These are phyloP conservation scores for Boletus albobrunnescens DNA, from an alignment of 1,284 basidiomycete species.

Conservation along the genomic window DNA sequence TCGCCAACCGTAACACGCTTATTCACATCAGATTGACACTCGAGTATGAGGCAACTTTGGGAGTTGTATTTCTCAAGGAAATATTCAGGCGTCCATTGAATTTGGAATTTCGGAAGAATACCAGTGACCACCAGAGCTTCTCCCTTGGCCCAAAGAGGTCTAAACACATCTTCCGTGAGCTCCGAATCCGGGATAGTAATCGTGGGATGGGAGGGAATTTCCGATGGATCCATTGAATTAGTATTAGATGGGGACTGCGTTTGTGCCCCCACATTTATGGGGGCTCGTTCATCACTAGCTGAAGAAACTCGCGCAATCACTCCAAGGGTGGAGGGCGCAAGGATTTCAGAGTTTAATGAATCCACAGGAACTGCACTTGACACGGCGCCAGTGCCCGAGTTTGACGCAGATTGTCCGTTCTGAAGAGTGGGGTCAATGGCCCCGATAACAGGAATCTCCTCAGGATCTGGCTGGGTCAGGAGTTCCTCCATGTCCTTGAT, in stretches of 20 bases:
- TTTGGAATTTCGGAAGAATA: slow-evolving; percentile 55
- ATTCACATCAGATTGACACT: slow-evolving; percentile 72
- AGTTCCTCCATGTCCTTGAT: slow-evolving; percentile 65
- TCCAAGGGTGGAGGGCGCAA: slow-evolving; percentile 1
- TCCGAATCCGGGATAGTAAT: slow-evolving; percentile 46
- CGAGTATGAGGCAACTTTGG: slow-evolving; percentile 70
- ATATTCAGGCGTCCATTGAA: slow-evolving; percentile 78
- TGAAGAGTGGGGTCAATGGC: slow-evolving; percentile 27
- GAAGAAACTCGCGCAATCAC: slow-evolving; percentile 13
- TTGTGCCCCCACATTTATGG: slow-evolving; percentile 2
- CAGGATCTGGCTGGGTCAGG: slow-evolving; percentile 34
- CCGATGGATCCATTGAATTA: slow-evolving; percentile 16
- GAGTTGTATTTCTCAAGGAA: slow-evolving; percentile 69
- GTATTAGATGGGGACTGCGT: slow-evolving; percentile 17
- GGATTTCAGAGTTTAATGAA: slow-evolving; percentile 7
- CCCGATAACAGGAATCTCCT: slow-evolving; percentile 19
- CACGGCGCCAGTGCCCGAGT: slow-evolving; percentile 1
- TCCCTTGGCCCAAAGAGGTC: slow-evolving; percentile 66
- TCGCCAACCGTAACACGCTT: slow-evolving; percentile 62
- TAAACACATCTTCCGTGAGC: slow-evolving; percentile 62
- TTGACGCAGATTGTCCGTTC: slow-evolving; percentile 9
- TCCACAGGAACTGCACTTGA: slow-evolving; percentile 12
- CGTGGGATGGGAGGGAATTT: slow-evolving; percentile 44
- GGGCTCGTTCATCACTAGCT: slow-evolving; percentile 7
- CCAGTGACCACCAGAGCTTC: slow-evolving; percentile 74